Evolutionary conservation across 495 filamentous ascomycete genomes (phyloP), one percentile per base, ranked within the genome.

Genomic region (Aspergillus coremiiformis): DNA sequence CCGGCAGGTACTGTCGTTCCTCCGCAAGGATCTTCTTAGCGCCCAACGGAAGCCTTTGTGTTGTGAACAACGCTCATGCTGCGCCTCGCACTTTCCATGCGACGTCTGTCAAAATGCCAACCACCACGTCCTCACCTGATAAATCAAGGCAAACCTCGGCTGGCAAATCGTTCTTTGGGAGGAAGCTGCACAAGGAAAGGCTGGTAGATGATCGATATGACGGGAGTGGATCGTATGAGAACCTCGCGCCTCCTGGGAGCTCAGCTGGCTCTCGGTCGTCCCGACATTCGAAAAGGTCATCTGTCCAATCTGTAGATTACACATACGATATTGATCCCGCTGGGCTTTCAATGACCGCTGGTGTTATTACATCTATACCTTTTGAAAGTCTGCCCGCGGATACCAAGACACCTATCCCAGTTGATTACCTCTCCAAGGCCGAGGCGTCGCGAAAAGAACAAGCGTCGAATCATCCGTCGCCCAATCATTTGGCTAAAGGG

Each of bases 331-430:
- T 67, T 21, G 77, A 85, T 54, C 54, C 75, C 54, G 44, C 57
- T 19, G 81, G 78, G 33, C 61, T 94, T 20, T 84, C 86, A 52
- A 83, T 83, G 68, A 87, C 79, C 27, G 82, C 92, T n/a, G 93
- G 90, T 43, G 80, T 91, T 12, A 89, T 96, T 52, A 89, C 90
- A 7, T 84, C 86, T 1, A 92, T 98, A 52, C 89, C 93, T 11
- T 96, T 92, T 69, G 88, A 96, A 47, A 83, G 73, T 52, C 72
- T 85, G n/a, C 67, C 78, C 24, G 64, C 81, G 23, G 87, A 89
- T 64, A 73, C 71, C 29, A 78, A 76, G 47, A 84, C 82, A 37
- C 89, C 91, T 1, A 80, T 90, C 49, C 70, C 85, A 12, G 75
- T 91, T 54, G 86, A 95, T 29, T 87, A 86, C 60, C 73, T 92